These are phyloP conservation scores for Cyclocybe cylindracea DNA, from an alignment of 768 basidiomycete genomes.

Conservation along the genomic window DNA sequence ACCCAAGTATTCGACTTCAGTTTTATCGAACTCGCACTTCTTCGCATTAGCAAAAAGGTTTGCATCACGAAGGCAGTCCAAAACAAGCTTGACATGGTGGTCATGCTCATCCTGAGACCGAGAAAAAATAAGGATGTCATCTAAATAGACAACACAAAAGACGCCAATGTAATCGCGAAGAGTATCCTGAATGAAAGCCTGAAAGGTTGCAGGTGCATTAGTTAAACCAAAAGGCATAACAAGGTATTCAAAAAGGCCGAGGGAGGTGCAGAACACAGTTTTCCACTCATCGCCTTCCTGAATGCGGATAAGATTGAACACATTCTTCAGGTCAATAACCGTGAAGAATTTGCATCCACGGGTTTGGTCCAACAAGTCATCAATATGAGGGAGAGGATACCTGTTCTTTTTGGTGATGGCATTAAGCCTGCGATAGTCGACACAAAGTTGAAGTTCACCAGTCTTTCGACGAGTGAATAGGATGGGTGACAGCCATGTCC, in stretches of 20 bases:
- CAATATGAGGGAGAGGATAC: slow-evolving; percentile 32
- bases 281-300: slow-evolving; percentile 41
- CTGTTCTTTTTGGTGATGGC: slow-evolving; percentile 28
- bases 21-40: slow-evolving; percentile 40
- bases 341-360: slow-evolving; percentile 25
- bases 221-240: slow-evolving; percentile 43
- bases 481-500: slow-evolving; percentile 32
- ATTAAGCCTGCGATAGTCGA: slow-evolving; percentile 36
- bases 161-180: slow-evolving; percentile 38
- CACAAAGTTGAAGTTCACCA: slow-evolving; percentile 30
- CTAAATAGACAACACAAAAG: slow-evolving; percentile 41
- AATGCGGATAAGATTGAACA: slow-evolving; percentile 11
- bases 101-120: slow-evolving; percentile 31
- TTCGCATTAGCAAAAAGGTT: slow-evolving; percentile 35
- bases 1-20: slow-evolving; percentile 42
- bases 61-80: slow-evolving; percentile 28
- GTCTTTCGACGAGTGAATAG: slow-evolving; percentile 34
- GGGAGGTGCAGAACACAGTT: slow-evolving; percentile 38
- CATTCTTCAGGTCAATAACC: slow-evolving; percentile 31
- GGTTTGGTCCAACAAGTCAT: slow-evolving; percentile 23
- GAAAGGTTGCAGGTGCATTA: slow-evolving; percentile 44
- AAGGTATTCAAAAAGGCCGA: slow-evolving; percentile 35
- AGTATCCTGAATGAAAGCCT: slow-evolving; percentile 41
- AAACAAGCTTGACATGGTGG: slow-evolving; percentile 30
- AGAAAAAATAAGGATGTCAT: slow-evolving; percentile 47